These are phyloP conservation scores for Alloteropsis semialata DNA, from an alignment of 176 grass and related monocot genomes.

Conservation along the genomic window DNA sequence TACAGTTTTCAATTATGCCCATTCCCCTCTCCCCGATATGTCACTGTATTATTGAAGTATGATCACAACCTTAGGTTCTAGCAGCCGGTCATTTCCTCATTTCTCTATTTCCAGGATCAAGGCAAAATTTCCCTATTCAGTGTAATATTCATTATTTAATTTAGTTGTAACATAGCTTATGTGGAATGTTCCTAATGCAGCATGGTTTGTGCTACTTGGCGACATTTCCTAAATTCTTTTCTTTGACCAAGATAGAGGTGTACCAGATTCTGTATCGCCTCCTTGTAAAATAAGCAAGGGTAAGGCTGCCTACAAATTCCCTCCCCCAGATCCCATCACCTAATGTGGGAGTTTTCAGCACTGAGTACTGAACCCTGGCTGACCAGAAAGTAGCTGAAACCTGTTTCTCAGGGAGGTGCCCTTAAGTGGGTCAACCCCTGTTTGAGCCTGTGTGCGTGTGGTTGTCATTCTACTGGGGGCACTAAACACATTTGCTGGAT, in stretches of 20 bases:
- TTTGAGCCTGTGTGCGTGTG: no score
- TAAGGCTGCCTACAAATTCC: not conserved
- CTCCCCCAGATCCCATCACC: not conserved
- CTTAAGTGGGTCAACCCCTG: no score
- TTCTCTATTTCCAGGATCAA: not conserved
- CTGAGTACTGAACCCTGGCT: not conserved
- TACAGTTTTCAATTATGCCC: not conserved
- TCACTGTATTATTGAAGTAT: not conserved
- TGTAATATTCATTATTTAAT: constrained; percentile 5
- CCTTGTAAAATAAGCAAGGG: not conserved
- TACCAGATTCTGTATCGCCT: not conserved
- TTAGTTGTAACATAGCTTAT: constrained; percentile 5
- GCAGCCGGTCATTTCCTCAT: not conserved
- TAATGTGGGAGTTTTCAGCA: not conserved
- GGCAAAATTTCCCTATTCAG: not conserved
- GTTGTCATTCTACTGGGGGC: no score
- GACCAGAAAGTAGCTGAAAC: no score
- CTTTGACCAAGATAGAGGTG: not conserved
- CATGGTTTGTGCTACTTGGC: not conserved
- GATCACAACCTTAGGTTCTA: not conserved
- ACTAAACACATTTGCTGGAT: not conserved
- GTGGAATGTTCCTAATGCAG: constrained; percentile 10
- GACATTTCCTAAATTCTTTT: not conserved
- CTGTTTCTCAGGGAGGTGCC: no score
- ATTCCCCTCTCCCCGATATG: not conserved